Conservation (phyloP, 306 rosid species). For the Pyrus pyrifolia region DNA sequence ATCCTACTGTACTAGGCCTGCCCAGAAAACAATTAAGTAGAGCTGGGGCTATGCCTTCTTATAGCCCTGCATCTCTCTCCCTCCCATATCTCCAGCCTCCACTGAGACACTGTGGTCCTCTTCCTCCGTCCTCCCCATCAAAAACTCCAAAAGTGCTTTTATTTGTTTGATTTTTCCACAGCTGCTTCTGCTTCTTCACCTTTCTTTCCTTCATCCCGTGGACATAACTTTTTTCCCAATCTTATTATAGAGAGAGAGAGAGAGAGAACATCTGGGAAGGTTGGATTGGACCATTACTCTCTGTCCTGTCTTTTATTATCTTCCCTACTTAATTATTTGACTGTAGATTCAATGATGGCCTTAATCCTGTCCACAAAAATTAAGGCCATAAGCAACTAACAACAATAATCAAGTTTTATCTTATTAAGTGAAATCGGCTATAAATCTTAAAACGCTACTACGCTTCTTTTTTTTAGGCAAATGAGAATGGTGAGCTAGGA, state of each 20-base stretch:
- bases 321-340: neutral
- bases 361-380: neutral
- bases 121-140: neutral
- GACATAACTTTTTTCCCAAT: too few species aligned
- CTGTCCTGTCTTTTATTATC: neutral
- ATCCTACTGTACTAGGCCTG: neutral
- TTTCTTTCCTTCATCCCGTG: neutral
- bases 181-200: neutral
- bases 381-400: neutral
- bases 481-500: too few species aligned
- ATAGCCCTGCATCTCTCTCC: neutral
- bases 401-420: too few species aligned
- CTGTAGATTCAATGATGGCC: neutral
- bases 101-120: neutral
- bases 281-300: neutral
- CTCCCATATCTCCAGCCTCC: neutral
- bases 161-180: too few species aligned
- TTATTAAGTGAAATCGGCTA: too few species aligned
- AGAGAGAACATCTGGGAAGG: too few species aligned
- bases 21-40: constrained; percentile 2
- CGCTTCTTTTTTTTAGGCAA: too few species aligned
- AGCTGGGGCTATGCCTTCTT: neutral
- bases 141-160: neutral
- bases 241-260: too few species aligned
- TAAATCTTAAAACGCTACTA: too few species aligned